Evolutionary conservation across 2,329 filamentous ascomycete genomes (phyloP).

Genomic region (Venturia nashicola): DNA sequence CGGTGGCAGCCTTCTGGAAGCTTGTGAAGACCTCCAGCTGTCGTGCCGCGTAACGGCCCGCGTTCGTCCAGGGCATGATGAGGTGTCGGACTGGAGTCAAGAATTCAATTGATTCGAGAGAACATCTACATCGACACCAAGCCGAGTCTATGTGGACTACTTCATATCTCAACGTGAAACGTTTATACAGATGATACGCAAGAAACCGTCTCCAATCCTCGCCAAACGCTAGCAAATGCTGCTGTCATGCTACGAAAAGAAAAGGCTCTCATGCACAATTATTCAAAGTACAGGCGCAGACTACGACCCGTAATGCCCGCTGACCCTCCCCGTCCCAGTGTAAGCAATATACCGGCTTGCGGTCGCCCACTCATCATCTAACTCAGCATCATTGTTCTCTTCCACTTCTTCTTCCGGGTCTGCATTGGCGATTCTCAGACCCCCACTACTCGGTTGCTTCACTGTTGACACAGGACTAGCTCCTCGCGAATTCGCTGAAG

Average conservation of each 20-base stretch:
- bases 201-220: not conserved
- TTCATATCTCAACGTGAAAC: not conserved
- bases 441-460: not conserved
- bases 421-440: not conserved
- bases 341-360: conserved; percentile 4
- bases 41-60: not conserved
- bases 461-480: not conserved
- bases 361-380: conserved; percentile 5
- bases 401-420: not conserved
- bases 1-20: not conserved
- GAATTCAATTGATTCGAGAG: not conserved
- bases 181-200: not conserved
- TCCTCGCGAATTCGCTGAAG: not conserved
- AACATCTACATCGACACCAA: not conserved
- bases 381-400: not conserved
- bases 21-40: not conserved
- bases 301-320: conserved; percentile 7
- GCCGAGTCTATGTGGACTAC: not conserved
- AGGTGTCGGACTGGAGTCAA: not conserved
- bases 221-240: not conserved
- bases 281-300: not conserved
- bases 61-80: not conserved
- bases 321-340: not conserved
- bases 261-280: not conserved
- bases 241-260: not conserved